Evolutionary conservation across 306 rosid species (phyloP).

Genomic region (Astragalus glycyphyllos): DNA sequence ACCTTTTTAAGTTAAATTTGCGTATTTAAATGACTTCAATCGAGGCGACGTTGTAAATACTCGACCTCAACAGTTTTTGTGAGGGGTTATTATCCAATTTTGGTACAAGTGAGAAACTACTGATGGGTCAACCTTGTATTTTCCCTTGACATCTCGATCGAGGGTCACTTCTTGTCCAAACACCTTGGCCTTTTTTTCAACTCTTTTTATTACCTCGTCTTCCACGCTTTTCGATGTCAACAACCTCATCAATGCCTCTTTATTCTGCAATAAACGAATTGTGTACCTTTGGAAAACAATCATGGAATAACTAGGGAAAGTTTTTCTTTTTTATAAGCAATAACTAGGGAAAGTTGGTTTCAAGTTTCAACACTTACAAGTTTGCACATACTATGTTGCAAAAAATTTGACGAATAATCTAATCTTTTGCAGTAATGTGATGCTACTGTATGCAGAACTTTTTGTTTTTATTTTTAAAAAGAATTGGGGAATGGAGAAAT

Average conservation of each 20-base stretch:
- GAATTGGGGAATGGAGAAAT: too few relatives aligned
- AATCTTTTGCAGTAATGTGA: background rate
- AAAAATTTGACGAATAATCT: background rate
- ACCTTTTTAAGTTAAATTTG: background rate
- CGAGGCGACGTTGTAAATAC: conserved; percentile 75
- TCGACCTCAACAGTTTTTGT: conserved; percentile 83
- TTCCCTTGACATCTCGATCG: background rate
- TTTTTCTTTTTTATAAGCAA: too few relatives aligned
- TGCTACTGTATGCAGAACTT: background rate
- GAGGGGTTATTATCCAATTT: conserved; percentile 86
- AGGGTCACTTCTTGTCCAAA: conserved; percentile 73
- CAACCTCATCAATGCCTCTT: conserved; percentile 69
- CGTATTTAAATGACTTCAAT: conserved; percentile 27
- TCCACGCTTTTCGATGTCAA: conserved; percentile 71
- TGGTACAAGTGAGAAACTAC: conserved; percentile 57
- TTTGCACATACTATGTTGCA: too few relatives aligned
- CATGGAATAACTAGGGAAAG: too few relatives aligned
- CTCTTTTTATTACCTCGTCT: conserved; percentile 74
- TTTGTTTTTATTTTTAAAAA: too few relatives aligned
- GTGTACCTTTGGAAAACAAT: too few relatives aligned
- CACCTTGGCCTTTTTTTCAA: conserved; percentile 74
- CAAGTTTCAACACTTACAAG: too few relatives aligned
- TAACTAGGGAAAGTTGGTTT: too few relatives aligned
- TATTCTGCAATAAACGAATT: conserved; percentile 56
- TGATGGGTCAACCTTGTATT: conserved; percentile 66